Base-by-base conservation (phyloP, 2,329 filamentous ascomycete species). In the Hysterium pulicare region DNA sequence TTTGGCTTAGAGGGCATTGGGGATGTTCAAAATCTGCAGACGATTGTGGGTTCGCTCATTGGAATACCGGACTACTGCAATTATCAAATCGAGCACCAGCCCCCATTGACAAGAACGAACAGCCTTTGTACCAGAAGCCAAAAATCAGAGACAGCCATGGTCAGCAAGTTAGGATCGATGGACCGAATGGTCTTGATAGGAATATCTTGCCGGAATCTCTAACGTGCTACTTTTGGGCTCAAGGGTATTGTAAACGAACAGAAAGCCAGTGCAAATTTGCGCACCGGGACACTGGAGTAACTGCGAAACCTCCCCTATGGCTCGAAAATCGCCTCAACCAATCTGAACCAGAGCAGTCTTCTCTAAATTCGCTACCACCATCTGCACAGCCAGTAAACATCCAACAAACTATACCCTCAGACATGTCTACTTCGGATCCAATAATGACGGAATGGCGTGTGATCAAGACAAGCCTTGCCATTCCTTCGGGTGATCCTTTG, bases 1-100 rank as follows among this genome's bases (percentile, higher is more conserved):
- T 31, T 28, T 66, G 60, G 59, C 44, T 63, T 20, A 44, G 17
- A n/a, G 17, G 20, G 5, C 38, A 5, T 4, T 17, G 31, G 16
- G 37, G 38, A 10, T 41, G 33, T 33, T 33, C 15, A 6, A 30
- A 41, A 19, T 21, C 38, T n/a, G 40, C 33, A 15, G 28, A 33
- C 11, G 15, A 41, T 9, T 49, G 46, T 20, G 17, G 17, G 13
- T 49, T 31, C 24, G 44, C 44, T 16, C 46, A 49, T 28, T 26
- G 30, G 11, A 47, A 54, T 38, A 54, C 51, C 26, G 49, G 46
- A 11, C 19, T 19, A 38, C 13, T 42, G 1, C 17, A 34, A 10
- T 42, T 47, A 43, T 39, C 20, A 16, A 3, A 34, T 37, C 9
- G 40, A 41, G 23, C 9, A 13, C 8, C 40, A 39, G 5, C 6